A percentile compares a stretch with the other conserved stretches of the same genome.
Evolutionary conservation across 495 filamentous ascomycete genomes (phyloP).

Genomic region (Thermothielavioides terrestris): DNA sequence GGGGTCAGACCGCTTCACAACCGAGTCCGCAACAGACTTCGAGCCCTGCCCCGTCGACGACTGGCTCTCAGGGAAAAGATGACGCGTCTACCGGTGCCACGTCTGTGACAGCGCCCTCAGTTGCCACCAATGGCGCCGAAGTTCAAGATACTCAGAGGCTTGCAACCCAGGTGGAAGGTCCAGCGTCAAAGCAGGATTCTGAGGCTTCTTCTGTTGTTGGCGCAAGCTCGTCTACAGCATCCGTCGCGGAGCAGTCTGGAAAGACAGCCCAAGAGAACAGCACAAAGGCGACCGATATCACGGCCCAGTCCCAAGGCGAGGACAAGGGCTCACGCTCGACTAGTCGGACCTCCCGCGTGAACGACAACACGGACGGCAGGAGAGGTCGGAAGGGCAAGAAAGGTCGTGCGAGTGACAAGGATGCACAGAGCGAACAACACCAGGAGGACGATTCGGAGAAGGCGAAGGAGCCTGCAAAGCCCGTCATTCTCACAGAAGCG

Average conservation of each 20-base stretch:
- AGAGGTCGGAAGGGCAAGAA: conserved; percentile 44
- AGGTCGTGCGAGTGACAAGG: conserved; percentile 36
- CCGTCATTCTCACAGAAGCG: conserved; percentile 63
- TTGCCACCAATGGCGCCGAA: conserved; percentile 51
- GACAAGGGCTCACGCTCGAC: conserved; percentile 24
- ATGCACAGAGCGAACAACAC: conserved; percentile 32
- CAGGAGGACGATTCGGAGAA: conserved; percentile 37
- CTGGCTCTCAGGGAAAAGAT: conserved; percentile 52
- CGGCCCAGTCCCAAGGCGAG: conserved; percentile 6
- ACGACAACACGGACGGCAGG: conserved; percentile 33
- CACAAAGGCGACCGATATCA: conserved; percentile 8
- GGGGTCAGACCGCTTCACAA: conserved; percentile 56
- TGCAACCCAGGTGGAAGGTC: conserved; percentile 15
- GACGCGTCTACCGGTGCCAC: conserved; percentile 46
- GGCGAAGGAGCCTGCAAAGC: conserved; percentile 45
- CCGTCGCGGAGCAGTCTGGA: conserved; percentile 20
- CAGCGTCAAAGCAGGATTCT: conserved; percentile 16
- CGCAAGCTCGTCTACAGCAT: conserved; percentile 18
- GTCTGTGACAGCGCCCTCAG: conserved; percentile 43
- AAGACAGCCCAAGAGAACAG: conserved; percentile 18
- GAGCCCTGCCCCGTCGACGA: conserved; percentile 57
- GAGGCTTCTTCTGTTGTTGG: conserved; percentile 16
- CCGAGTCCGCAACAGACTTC: conserved; percentile 51
- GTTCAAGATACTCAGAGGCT: conserved; percentile 22
- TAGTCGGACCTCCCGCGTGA: conserved; percentile 30